Conservation (phyloP, 2,329 filamentous ascomycete genomes). For the Colletotrichum neosansevieriae region DNA sequence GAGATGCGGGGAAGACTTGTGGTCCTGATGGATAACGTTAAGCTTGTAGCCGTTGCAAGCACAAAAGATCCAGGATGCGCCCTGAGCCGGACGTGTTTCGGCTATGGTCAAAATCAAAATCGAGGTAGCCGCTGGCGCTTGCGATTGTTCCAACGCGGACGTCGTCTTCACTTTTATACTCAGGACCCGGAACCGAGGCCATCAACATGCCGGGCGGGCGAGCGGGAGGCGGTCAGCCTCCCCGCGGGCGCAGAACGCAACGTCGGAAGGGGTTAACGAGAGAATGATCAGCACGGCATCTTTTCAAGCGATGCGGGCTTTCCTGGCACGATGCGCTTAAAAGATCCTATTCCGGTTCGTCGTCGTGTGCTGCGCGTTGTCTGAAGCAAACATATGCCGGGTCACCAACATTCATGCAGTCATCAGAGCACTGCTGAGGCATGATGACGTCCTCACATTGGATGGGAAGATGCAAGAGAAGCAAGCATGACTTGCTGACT, state of each 20-base stretch:
- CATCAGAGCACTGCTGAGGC: background rate
- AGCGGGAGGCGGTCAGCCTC: slow-evolving; percentile 12
- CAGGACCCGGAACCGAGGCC: background rate
- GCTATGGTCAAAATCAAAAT: too few species aligned
- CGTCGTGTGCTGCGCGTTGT: background rate
- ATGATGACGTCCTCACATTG: slow-evolving; percentile 28
- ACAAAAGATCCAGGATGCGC: background rate
- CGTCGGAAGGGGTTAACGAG: background rate
- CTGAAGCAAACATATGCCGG: slow-evolving; percentile 6
- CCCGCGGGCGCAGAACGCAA: background rate
- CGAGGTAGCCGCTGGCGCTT: background rate
- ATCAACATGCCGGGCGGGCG: background rate
- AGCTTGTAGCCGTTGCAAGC: background rate
- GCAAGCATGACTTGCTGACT: background rate
- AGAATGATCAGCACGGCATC: slow-evolving; percentile 9
- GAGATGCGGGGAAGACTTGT: slow-evolving; percentile 10
- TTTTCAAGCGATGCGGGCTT: background rate
- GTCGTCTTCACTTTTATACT: background rate
- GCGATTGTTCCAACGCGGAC: background rate
- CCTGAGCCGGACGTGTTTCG: background rate
- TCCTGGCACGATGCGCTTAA: background rate
- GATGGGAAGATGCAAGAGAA: background rate
- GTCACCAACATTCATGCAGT: slow-evolving; percentile 17
- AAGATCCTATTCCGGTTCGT: background rate
- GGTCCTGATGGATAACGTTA: background rate